Conservation (phyloP, 2,329 filamentous ascomycete genomes). For the Boeremia exigua region DNA sequence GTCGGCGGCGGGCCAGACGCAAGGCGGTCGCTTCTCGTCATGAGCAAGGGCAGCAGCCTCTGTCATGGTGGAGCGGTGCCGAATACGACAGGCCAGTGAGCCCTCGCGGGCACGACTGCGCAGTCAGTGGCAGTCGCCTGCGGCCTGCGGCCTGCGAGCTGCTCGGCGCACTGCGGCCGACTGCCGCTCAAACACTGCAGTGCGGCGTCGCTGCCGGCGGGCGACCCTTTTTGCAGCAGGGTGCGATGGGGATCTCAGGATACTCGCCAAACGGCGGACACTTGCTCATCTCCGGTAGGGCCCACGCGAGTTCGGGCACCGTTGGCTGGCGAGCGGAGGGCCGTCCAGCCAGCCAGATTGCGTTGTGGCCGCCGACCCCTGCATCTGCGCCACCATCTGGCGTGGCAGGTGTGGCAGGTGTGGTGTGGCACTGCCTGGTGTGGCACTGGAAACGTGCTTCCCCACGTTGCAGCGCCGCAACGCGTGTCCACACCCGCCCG, state of each 20-base stretch:
- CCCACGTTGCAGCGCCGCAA: conserved; percentile 36
- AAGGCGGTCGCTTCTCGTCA: conserved; percentile 12
- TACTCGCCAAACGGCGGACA: conserved; percentile 3
- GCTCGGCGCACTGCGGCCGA: too few relatives aligned
- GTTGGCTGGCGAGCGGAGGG: conserved; percentile 8
- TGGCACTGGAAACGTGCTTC: conserved; percentile 31
- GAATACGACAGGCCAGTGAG: conserved; percentile 22
- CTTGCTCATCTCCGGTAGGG: conserved; percentile 17
- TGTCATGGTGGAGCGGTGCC: conserved; percentile 22
- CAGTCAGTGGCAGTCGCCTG: too few relatives aligned
- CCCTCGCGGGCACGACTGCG: too few relatives aligned
- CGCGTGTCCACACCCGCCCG: conserved; percentile 34
- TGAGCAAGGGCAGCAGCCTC: conserved; percentile 20
- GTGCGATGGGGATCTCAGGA: too few relatives aligned
- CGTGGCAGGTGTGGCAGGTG: too few relatives aligned
- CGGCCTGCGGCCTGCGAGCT: too few relatives aligned
- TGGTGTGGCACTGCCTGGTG: conserved; percentile 29
- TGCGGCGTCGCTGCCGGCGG: too few relatives aligned
- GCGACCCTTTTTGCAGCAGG: too few relatives aligned
- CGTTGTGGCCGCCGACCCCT: conserved; percentile 10
- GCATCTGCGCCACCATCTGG: conserved; percentile 25
- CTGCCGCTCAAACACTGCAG: too few relatives aligned
- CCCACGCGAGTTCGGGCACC: conserved; percentile 12
- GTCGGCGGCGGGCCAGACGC: conserved; percentile 24
- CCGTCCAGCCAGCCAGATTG: conserved; percentile 20